phyloP scores from a whole-genome alignment of 257 asterid species.

The Solanum sparsipilum region DNA sequence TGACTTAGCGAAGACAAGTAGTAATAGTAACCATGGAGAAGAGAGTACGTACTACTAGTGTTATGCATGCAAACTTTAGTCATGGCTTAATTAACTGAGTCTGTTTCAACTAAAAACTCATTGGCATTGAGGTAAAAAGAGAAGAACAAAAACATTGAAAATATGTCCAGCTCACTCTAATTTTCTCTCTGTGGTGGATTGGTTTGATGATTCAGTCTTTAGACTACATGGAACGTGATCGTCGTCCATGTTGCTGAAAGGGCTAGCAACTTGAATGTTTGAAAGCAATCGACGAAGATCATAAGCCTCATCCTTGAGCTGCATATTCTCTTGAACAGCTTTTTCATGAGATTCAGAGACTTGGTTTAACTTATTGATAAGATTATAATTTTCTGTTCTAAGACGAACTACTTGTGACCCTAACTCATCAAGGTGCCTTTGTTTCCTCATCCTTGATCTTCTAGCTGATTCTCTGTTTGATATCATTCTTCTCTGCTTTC shows the following conservation, averaged over 20 bases:
- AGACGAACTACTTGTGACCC: constrained; percentile 32
- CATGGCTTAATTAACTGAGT: neutral
- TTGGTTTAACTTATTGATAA: constrained; percentile 23
- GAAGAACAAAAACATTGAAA: constrained; percentile 10
- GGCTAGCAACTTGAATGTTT: constrained; percentile 15
- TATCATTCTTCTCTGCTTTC: constrained; percentile 45
- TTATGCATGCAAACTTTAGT: neutral
- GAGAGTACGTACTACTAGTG: neutral
- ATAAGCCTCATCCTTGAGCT: constrained; percentile 31
- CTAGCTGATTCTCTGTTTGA: constrained; percentile 60
- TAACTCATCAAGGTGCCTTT: constrained; percentile 47
- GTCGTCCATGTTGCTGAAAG: constrained; percentile 44
- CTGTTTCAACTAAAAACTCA: neutral
- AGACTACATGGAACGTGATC: constrained; percentile 42
- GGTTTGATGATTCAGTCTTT: constrained; percentile 41
- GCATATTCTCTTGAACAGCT: constrained; percentile 20
- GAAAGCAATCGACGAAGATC: constrained; percentile 16
- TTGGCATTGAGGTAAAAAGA: constrained; percentile 14
- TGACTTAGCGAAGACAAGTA: neutral
- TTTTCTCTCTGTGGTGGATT: constrained; percentile 12
- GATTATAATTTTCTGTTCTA: constrained; percentile 15
- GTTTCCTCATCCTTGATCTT: constrained; percentile 56
- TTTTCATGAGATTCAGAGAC: constrained; percentile 19
- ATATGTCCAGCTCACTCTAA: constrained; percentile 2
- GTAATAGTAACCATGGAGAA: neutral